Conservation (phyloP, 331 rosid genomes). For the Arachis monticola region DNA sequence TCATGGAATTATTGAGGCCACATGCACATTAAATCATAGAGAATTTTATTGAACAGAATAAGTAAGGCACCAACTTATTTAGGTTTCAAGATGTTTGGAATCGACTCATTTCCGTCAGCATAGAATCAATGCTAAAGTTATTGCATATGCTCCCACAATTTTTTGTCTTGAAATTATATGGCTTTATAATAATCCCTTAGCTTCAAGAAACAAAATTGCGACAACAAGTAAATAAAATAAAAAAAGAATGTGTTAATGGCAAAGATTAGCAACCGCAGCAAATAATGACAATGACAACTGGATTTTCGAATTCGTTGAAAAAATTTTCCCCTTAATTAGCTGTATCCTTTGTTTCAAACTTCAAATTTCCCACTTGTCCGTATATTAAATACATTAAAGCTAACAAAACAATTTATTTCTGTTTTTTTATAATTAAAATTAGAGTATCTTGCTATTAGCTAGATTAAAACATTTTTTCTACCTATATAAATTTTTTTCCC, state of each 20-base stretch:
- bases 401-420: no score
- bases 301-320: not conserved
- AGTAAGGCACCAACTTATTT: slow-evolving; percentile 6
- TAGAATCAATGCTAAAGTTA: slow-evolving; percentile 39
- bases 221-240: not conserved
- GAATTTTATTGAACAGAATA: slow-evolving; percentile 7
- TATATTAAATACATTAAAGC: not conserved
- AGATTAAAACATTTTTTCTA: no score
- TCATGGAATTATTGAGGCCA: not conserved
- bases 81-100: slow-evolving; percentile 7
- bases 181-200: not conserved
- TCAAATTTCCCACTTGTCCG: not conserved
- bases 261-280: not conserved
- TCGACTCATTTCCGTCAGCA: not conserved
- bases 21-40: slow-evolving; percentile 5
- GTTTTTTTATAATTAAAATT: no score
- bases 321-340: not conserved
- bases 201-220: not conserved
- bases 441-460: no score
- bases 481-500: no score
- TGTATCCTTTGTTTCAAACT: not conserved
- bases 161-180: not conserved
- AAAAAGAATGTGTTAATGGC: not conserved
- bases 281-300: not conserved
- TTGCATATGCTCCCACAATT: slow-evolving; percentile 15